Conservation (phyloP, 2,329 filamentous ascomycete species). For the Cladorrhinum sp. region DNA sequence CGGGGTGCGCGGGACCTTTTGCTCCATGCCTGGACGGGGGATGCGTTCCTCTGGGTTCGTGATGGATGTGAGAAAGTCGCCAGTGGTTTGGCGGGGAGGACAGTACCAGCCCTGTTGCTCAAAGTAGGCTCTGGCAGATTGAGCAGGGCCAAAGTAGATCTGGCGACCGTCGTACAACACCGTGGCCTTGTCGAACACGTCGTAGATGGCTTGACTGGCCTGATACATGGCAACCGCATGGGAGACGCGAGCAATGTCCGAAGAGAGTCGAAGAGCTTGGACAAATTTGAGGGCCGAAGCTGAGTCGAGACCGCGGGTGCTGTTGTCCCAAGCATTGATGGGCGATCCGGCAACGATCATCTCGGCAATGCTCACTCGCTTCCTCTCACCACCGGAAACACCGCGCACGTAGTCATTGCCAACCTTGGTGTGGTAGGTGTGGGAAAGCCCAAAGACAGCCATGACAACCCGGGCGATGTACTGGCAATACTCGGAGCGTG, state of each 20-base stretch:
- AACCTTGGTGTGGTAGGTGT: constrained; percentile 70
- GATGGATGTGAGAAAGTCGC: constrained; percentile 68
- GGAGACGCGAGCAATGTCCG: constrained; percentile 72
- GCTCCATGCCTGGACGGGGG: constrained; percentile 56
- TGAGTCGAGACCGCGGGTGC: constrained; percentile 69
- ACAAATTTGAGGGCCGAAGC: constrained; percentile 73
- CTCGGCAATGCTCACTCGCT: constrained; percentile 80
- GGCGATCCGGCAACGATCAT: constrained; percentile 37
- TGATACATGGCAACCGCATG: constrained; percentile 64
- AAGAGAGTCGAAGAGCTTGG: constrained; percentile 60
- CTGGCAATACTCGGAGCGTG: constrained; percentile 55
- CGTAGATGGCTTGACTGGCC: constrained; percentile 24
- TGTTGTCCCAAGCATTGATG: constrained; percentile 24
- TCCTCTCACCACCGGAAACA: constrained; percentile 68
- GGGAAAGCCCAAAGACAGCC: constrained; percentile 68
- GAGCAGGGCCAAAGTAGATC: constrained; percentile 69
- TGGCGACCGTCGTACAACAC: constrained; percentile 75
- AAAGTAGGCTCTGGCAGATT: constrained; percentile 57
- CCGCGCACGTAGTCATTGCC: constrained; percentile 73
- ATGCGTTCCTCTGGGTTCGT: constrained; percentile 61
- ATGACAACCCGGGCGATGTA: constrained; percentile 66
- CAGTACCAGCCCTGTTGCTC: constrained; percentile 59
- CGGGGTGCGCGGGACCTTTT: constrained; percentile 51
- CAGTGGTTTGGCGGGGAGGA: constrained; percentile 54
- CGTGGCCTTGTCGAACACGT: constrained; percentile 66